These are phyloP conservation scores for Psilocybe tampanensis DNA, from an alignment of 768 basidiomycete species.

Conservation along the genomic window DNA sequence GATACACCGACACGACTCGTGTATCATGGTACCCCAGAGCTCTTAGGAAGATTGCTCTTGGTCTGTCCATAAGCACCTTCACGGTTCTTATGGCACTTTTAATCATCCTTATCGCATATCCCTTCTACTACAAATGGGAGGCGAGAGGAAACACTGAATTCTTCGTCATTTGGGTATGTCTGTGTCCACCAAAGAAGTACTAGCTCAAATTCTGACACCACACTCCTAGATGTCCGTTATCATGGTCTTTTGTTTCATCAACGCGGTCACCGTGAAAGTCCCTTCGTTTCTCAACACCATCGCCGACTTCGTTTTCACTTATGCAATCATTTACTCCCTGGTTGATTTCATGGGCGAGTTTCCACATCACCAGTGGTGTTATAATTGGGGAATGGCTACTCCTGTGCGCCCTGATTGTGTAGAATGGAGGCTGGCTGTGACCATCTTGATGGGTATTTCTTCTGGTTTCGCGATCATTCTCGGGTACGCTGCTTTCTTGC, in stretches of 20 bases:
- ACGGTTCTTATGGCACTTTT: not conserved
- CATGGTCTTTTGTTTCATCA: not conserved
- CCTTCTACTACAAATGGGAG: not conserved
- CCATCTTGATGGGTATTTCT: not conserved
- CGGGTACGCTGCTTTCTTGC: no score
- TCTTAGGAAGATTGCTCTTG: not conserved
- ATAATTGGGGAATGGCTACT: not conserved
- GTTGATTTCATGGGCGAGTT: not conserved
- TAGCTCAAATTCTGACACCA: no score
- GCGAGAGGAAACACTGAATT: not conserved
- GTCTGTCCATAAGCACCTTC: not conserved
- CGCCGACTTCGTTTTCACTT: not conserved
- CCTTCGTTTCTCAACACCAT: not conserved
- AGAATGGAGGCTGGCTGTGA: not conserved
- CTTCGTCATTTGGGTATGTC: not conserved
- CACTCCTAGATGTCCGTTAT: not conserved
- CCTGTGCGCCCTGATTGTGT: not conserved
- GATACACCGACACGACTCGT: no score
- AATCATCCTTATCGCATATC: not conserved
- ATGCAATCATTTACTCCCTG: not conserved
- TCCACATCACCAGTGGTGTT: not conserved
- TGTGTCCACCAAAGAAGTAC: no score
- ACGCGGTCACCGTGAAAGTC: not conserved
- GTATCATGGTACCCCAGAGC: no score
- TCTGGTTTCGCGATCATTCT: not conserved